These are phyloP conservation scores for Tagetes erecta DNA, from an alignment of 129 eudicot species.

Conservation along the genomic window DNA sequence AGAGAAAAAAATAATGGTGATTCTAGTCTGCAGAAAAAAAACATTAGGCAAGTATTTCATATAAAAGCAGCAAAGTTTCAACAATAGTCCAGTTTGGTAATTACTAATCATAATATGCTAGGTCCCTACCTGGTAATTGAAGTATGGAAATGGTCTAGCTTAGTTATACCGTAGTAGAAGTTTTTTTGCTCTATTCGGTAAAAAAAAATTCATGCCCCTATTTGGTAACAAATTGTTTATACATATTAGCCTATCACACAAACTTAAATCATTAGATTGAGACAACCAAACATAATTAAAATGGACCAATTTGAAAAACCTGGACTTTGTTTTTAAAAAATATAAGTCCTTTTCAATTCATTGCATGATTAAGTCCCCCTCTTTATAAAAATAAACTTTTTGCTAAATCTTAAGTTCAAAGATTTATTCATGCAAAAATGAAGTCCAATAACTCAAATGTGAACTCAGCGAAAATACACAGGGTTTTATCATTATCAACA, in stretches of 20 bases:
- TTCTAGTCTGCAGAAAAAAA: slow-evolving; percentile 7
- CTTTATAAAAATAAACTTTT: neutral
- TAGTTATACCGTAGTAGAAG: neutral
- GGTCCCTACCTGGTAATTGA: neutral
- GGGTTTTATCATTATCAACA: neutral
- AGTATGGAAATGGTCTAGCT: neutral
- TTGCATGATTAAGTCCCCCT: neutral
- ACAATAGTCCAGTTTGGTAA: neutral
- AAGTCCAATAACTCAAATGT: neutral
- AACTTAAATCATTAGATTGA: neutral
- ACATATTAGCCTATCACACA: neutral
- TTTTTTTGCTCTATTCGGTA: neutral
- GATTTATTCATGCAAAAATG: neutral
- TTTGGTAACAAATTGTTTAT: neutral
- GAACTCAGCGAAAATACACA: neutral
- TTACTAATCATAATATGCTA: neutral
- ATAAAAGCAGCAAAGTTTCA: neutral
- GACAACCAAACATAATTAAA: neutral
- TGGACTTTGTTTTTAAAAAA: neutral
- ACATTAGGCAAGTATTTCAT: neutral
- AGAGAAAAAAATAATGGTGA: neutral
- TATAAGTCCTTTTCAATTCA: neutral
- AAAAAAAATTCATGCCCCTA: neutral
- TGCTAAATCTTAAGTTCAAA: neutral
- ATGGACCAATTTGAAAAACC: neutral